Evolutionary conservation across 495 filamentous ascomycete species (phyloP).

Genomic region (Tirmania nivea): DNA sequence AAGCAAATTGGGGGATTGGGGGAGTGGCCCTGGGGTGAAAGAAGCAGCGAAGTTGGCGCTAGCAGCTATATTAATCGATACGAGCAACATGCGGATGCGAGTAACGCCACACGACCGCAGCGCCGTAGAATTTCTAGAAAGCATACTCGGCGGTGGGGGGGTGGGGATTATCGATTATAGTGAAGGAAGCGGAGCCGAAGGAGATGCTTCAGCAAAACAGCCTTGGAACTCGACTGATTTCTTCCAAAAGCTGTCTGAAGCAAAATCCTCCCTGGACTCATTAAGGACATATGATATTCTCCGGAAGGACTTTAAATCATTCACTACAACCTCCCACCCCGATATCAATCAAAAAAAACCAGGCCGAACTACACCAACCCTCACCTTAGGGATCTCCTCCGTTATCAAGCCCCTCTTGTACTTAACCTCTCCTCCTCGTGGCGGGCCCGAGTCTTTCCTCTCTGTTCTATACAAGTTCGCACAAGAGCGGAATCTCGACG

Average conservation of each 20-base stretch:
- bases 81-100: constrained; percentile 51
- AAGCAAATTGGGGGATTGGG: constrained; percentile 3
- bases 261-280: constrained; percentile 49
- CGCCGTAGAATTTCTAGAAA: constrained; percentile 44
- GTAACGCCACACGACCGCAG: constrained; percentile 45
- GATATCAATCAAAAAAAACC: too few relatives aligned
- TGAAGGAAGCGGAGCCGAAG: background rate
- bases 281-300: constrained; percentile 54
- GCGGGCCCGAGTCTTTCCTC: constrained; percentile 27
- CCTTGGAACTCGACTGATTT: constrained; percentile 36
- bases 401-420: background rate
- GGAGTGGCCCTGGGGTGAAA: constrained; percentile 8
- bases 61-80: constrained; percentile 68
- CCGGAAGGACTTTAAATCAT: constrained; percentile 83
- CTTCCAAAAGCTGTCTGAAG: constrained; percentile 37
- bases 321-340: constrained; percentile 23
- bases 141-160: constrained; percentile 13
- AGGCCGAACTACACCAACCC: constrained; percentile 11
- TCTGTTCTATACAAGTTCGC: constrained; percentile 33
- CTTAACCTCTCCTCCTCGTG: constrained; percentile 3
- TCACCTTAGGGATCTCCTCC: constrained; percentile 35
- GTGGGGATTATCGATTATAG: too few relatives aligned
- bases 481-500: constrained; percentile 32
- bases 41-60: constrained; percentile 58
- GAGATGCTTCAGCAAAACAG: constrained; percentile 7